phyloP scores from a whole-genome alignment of 1,284 basidiomycete genomes.

The Rhizopogon hawkerae region DNA sequence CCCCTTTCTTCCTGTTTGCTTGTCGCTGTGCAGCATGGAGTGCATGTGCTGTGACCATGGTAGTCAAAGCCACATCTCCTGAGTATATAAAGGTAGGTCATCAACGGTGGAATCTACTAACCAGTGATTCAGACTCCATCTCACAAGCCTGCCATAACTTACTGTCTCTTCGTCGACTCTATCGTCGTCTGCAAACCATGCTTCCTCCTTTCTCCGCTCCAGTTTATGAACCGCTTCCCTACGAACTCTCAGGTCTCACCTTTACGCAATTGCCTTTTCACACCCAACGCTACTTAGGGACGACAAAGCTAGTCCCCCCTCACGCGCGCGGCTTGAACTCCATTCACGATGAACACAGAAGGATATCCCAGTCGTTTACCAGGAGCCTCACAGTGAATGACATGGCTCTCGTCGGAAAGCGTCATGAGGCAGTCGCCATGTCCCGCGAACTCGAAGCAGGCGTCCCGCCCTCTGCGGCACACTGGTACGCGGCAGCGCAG shows the following conservation, averaged over 20 bases:
- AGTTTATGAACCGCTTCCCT: conserved; percentile 3
- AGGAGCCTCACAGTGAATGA: not conserved
- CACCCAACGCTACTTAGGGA: conserved; percentile 4
- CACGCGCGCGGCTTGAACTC: not conserved
- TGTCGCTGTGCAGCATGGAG: not conserved
- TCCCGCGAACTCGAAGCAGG: not conserved
- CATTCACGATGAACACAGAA: not conserved
- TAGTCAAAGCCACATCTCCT: not conserved
- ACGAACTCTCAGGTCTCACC: not conserved
- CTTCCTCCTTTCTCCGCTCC: conserved; percentile 1
- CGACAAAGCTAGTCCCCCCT: not conserved
- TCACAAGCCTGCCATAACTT: not conserved
- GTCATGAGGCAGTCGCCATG: not conserved
- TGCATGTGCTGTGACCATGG: not conserved
- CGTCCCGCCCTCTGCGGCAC: not conserved
- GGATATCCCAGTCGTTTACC: not conserved
- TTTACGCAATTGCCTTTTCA: not conserved
- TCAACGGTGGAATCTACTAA: not conserved
- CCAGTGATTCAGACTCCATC: not conserved
- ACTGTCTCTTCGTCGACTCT: not conserved
- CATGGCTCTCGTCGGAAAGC: not conserved
- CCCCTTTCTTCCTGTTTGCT: not conserved
- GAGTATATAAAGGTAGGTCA: conserved; percentile 5
- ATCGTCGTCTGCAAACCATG: not conserved
- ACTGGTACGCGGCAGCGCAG: not conserved